phyloP scores from a whole-genome alignment of 805 yeast genomes.

The Lipomyces lipofer region DNA sequence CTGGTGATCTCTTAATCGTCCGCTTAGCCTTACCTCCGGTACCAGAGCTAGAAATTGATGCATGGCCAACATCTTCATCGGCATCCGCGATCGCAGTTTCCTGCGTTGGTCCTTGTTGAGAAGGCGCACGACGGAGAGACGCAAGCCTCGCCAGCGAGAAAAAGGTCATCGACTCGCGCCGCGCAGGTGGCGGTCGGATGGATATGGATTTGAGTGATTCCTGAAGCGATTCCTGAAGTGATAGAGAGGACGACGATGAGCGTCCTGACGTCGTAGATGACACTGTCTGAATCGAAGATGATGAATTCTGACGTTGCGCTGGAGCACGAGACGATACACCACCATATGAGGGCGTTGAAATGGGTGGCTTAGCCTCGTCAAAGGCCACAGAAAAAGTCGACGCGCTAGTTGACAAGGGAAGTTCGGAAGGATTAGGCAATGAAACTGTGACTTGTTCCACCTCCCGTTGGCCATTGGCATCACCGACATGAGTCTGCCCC shows the following conservation, averaged over 20 bases:
- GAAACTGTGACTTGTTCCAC: too few relatives aligned
- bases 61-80: background rate
- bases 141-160: conserved; percentile 8
- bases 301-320: background rate
- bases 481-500: too few relatives aligned
- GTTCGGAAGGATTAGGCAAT: too few relatives aligned
- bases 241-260: conserved; percentile 11
- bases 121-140: conserved; percentile 5
- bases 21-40: background rate
- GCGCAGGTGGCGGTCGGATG: conserved; percentile 5
- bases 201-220: conserved; percentile 5
- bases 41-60: background rate
- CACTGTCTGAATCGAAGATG: background rate
- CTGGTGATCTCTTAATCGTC: background rate
- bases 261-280: background rate
- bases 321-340: too few relatives aligned
- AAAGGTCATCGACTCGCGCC: conserved; percentile 22
- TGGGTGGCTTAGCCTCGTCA: background rate
- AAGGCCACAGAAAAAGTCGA: conserved; percentile 1
- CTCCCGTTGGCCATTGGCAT: too few relatives aligned
- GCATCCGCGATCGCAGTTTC: background rate
- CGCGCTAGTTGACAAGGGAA: conserved; percentile 8
- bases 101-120: background rate
- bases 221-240: conserved; percentile 7
- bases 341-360: background rate